These are phyloP conservation scores for Massarina eburnea DNA, from an alignment of 2,329 filamentous ascomycete species.

Conservation along the genomic window DNA sequence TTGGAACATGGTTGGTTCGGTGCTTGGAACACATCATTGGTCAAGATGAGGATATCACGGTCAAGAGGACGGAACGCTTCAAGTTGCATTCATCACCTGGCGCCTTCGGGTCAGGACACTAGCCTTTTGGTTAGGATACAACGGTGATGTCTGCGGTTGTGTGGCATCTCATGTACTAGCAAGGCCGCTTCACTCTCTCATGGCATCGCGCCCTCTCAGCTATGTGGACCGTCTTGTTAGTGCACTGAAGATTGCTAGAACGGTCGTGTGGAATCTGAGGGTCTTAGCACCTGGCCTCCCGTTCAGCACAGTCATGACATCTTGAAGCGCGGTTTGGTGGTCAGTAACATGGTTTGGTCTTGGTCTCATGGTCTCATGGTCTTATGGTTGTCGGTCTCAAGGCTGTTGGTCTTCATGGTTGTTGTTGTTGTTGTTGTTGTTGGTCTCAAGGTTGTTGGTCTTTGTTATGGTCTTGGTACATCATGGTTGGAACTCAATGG, in stretches of 20 bases:
- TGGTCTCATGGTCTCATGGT: background rate
- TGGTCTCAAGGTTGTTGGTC: background rate
- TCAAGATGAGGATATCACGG: background rate
- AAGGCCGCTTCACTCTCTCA: background rate
- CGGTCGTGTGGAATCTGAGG: background rate
- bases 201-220: background rate
- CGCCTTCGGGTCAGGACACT: background rate
- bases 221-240: too few species aligned
- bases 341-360: background rate
- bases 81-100: background rate
- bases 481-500: background rate
- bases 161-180: background rate
- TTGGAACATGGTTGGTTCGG: background rate
- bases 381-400: background rate
- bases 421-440: background rate
- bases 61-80: background rate
- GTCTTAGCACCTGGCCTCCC: background rate
- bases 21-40: background rate
- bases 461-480: too few species aligned
- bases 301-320: background rate
- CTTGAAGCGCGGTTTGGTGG: background rate
- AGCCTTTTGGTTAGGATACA: background rate
- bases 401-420: background rate
- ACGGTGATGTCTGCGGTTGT: background rate
- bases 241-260: background rate